These are phyloP conservation scores for Colletotrichum orchidophilum DNA, from an alignment of 2,329 filamentous ascomycete species.

Conservation along the genomic window DNA sequence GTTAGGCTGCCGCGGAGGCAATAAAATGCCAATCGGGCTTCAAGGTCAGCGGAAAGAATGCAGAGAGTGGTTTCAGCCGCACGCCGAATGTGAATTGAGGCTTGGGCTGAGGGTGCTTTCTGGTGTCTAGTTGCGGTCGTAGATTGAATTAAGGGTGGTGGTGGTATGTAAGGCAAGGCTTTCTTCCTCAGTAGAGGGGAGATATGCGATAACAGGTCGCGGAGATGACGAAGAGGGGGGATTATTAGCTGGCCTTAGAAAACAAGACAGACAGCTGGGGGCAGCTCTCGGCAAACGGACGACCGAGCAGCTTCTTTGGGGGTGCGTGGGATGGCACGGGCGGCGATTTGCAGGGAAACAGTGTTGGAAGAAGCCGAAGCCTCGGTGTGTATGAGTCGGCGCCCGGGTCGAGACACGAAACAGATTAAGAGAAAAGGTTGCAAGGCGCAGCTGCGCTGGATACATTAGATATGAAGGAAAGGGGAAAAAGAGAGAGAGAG, in stretches of 20 bases:
- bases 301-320: neutral
- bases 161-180: neutral
- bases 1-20: conserved; percentile 26
- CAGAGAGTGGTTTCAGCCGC: conserved; percentile 24
- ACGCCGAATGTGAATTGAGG: conserved; percentile 15
- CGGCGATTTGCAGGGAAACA: conserved; percentile 11
- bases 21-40: conserved; percentile 19
- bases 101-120: neutral
- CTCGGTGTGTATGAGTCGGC: conserved; percentile 2
- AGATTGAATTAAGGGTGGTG: neutral
- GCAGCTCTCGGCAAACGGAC: neutral
- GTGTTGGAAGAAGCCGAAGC: neutral
- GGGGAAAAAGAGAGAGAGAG: too few relatives aligned
- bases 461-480: neutral
- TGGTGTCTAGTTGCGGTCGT: neutral
- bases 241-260: conserved; percentile 12
- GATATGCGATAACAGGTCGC: neutral
- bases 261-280: neutral
- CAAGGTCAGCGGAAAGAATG: conserved; percentile 2
- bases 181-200: neutral
- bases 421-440: neutral
- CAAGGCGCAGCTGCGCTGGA: neutral
- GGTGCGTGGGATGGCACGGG: conserved; percentile 16
- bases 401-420: neutral
- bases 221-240: neutral